phyloP scores from a whole-genome alignment of 2,329 filamentous ascomycete species.

The Daldinia sp. region DNA sequence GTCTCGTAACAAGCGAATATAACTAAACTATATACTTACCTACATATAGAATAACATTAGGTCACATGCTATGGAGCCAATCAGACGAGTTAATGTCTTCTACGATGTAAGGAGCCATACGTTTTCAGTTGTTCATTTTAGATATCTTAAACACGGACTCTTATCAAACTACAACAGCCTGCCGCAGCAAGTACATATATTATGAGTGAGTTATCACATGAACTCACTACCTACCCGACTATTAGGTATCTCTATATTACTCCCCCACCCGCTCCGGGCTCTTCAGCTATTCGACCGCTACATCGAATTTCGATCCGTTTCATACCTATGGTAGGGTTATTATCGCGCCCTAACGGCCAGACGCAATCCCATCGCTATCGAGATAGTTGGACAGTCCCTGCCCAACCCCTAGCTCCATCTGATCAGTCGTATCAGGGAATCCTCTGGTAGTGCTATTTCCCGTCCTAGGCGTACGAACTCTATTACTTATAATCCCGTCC shows the following conservation, averaged over 20 bases:
- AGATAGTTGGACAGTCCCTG: not conserved
- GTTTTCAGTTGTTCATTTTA: not conserved
- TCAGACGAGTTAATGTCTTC: not conserved
- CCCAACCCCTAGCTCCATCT: not conserved
- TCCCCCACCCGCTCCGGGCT: not conserved
- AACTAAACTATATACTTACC: not conserved
- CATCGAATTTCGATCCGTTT: not conserved
- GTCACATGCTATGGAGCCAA: not conserved
- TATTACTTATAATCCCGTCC: not conserved
- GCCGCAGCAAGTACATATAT: not conserved
- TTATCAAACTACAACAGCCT: not conserved
- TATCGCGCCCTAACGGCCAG: not conserved
- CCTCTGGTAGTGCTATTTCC: not conserved
- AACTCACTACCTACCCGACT: not conserved
- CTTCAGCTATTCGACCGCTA: not conserved
- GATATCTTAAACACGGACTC: not conserved
- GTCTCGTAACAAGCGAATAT: not conserved
- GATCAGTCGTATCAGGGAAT: not conserved
- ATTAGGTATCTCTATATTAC: not conserved
- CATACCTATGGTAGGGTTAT: not conserved
- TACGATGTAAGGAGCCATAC: not conserved
- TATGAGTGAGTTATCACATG: not conserved
- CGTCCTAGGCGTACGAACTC: not conserved
- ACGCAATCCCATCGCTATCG: not conserved
- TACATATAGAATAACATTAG: not conserved